Percentiles rank a stretch among this genome's conserved stretches.
Conservation (phyloP, 257 asterid species). For the Solanum etuberosum region DNA sequence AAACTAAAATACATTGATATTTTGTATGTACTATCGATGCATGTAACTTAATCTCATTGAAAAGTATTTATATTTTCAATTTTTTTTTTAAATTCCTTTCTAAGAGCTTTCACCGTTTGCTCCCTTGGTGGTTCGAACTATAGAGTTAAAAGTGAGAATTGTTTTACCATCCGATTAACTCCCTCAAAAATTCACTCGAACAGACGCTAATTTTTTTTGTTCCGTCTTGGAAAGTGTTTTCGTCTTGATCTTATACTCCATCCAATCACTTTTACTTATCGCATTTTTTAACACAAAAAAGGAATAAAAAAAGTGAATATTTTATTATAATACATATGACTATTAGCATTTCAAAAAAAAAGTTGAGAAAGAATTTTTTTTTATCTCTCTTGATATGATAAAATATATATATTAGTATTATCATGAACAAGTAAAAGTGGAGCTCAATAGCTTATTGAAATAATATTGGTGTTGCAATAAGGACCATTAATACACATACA, state of each 20-base stretch:
- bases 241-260: neutral
- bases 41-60: neutral
- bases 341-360: too few relatives aligned
- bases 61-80: neutral
- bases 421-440: too few relatives aligned
- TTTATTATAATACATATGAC: neutral
- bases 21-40: neutral
- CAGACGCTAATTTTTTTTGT: neutral
- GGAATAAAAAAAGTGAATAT: neutral
- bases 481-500: too few relatives aligned
- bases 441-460: too few relatives aligned
- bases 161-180: too few relatives aligned
- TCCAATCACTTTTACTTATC: neutral
- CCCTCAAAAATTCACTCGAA: neutral
- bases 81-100: rapidly evolving
- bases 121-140: too few relatives aligned
- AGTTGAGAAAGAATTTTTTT: too few relatives aligned
- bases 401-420: too few relatives aligned
- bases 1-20: neutral
- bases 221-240: neutral
- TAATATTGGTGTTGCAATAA: too few relatives aligned
- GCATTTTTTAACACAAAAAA: neutral
- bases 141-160: too few relatives aligned
- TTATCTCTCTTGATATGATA: too few relatives aligned
- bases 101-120: too few relatives aligned